These are phyloP conservation scores for Phytophthora nicotianae DNA, from an alignment of 352 stramenopile genomes.

Conservation along the genomic window DNA sequence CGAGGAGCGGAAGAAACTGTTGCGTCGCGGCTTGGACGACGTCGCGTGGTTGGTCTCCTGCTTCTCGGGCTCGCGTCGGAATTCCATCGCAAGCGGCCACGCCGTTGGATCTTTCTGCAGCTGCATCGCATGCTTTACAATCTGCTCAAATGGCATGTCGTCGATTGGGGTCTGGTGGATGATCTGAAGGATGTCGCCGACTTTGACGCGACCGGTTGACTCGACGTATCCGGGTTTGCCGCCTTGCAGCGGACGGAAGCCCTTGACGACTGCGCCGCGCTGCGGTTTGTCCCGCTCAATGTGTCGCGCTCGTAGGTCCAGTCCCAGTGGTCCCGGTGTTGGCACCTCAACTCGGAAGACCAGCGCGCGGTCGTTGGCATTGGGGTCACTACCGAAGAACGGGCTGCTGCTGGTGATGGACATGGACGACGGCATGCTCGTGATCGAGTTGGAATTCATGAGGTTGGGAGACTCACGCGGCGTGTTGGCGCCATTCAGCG, in stretches of 20 bases:
- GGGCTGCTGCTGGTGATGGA: constrained; percentile 48
- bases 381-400: constrained; percentile 65
- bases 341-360: constrained; percentile 82
- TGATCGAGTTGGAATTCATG: constrained; percentile 46
- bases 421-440: constrained; percentile 44
- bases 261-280: constrained; percentile 78
- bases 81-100: constrained; percentile 81
- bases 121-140: constrained; percentile 78
- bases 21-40: constrained; percentile 51
- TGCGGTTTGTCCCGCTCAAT: constrained; percentile 79
- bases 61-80: constrained; percentile 60
- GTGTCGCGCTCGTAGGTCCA: constrained; percentile 75
- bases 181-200: constrained; percentile 79
- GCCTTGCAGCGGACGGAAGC: constrained; percentile 64
- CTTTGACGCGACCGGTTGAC: constrained; percentile 72
- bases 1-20: constrained; percentile 78
- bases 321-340: constrained; percentile 62
- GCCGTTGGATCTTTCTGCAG: constrained; percentile 68
- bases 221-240: constrained; percentile 72
- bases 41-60: constrained; percentile 34
- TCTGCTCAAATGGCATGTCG: constrained; percentile 85
- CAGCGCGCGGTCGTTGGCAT: constrained; percentile 57
- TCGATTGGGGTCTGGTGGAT: constrained; percentile 82
- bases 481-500: constrained; percentile 40
- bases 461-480: constrained; percentile 37